These are phyloP conservation scores for Sphagnurus paluster DNA, from an alignment of 1,284 basidiomycete species.

Conservation along the genomic window DNA sequence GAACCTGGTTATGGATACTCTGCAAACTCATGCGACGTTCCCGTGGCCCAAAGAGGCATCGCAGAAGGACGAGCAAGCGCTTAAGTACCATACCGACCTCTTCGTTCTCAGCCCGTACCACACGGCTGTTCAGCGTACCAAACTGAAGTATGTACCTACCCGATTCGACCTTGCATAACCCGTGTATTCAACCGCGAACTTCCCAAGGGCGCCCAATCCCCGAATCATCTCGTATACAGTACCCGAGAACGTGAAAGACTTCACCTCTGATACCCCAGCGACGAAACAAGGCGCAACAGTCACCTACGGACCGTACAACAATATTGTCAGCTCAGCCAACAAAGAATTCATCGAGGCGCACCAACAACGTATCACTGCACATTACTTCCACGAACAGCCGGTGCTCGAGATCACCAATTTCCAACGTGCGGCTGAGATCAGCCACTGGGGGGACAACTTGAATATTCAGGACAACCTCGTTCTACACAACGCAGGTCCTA, in stretches of 20 bases:
- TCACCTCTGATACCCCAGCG: constrained; percentile 54
- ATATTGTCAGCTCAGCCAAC: constrained; percentile 64
- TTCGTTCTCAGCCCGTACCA: constrained; percentile 83
- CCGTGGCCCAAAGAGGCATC: constrained; percentile 75
- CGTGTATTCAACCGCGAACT: background rate
- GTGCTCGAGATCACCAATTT: constrained; percentile 77
- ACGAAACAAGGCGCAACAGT: constrained; percentile 81
- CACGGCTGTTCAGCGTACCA: constrained; percentile 82
- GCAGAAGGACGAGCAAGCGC: constrained; percentile 80
- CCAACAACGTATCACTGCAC: constrained; percentile 71
- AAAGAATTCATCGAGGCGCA: constrained; percentile 55
- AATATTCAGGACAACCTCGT: constrained; percentile 90
- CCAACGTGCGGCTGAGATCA: constrained; percentile 84
- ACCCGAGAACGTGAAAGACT: constrained; percentile 55
- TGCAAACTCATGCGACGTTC: constrained; percentile 73
- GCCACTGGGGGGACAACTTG: constrained; percentile 95
- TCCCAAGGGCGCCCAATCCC: constrained; percentile 63
- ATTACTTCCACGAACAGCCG: constrained; percentile 82
- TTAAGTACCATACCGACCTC: constrained; percentile 76
- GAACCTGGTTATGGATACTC: constrained; percentile 75
- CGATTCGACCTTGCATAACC: background rate
- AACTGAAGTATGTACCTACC: constrained; percentile 71
- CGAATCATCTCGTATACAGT: constrained; percentile 70
- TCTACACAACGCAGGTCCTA: constrained; percentile 86
- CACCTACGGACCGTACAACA: constrained; percentile 86